Evolutionary conservation across 2,329 filamentous ascomycete genomes (phyloP), one percentile per base, ranked within the genome.

Genomic region (Colletotrichum sp.): DNA sequence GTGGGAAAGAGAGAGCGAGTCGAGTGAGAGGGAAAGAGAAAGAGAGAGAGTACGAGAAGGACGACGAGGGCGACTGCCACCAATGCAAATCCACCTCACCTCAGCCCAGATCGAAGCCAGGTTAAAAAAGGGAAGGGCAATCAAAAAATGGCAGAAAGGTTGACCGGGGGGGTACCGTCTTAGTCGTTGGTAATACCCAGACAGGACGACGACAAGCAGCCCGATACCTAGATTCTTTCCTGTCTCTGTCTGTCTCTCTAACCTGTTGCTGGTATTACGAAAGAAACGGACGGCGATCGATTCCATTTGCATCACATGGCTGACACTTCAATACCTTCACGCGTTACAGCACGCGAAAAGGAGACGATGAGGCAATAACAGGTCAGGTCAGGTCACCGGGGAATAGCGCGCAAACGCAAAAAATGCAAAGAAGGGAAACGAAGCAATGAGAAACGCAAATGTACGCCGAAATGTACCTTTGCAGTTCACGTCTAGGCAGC

Each of bases 111-210:
- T 32, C 64, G 69, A 64, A 73, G 64, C 70, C 73, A 73, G 70
- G 64, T 68, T 21, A 64, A 52, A 73, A 68, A 63, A 66, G 60
- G 72, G 72, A 59, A 75, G 52, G 59, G 72, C 57, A 75, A 75
- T 71, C 68, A 72, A 72, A 65, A 64, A 21, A 52, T 21, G 60
- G 39, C 18, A 65, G 32, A 76, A 69, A 67, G 60, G 75, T 73
- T 66, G 74, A 48, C 68, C 73, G 26, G 69, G 67, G 72, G 72
- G 63, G 64, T 26, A 64, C 65, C 57, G 70, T 76, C 74, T 74
- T 65, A 69, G 70, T 68, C 39, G 73, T 74, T 60, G 48, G 43
- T 52, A 65, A 73, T 36, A 55, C 74, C 65, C 74, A 69, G 59
- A 66, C 48, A 39, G 63, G 43, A 60, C 63, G 55, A 73, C 28